Evolutionary conservation across 345 rosid genomes (phyloP).

Genomic region (Syzygium aqueum): DNA sequence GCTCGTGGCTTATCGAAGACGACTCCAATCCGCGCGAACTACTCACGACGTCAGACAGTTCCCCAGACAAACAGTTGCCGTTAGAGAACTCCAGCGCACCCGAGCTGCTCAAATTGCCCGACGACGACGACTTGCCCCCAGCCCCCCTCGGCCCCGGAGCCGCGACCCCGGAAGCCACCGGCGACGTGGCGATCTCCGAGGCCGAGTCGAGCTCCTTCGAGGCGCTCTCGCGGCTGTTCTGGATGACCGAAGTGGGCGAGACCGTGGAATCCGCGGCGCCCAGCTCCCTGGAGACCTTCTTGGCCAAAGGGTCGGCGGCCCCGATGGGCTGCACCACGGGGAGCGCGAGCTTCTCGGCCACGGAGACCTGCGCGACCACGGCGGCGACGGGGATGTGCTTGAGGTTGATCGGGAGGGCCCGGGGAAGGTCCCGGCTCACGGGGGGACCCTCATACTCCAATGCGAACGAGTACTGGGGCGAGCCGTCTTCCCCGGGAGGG

Average conservation of each 20-base stretch:
- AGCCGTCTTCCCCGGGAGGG: constrained; percentile 26
- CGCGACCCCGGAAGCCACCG: constrained; percentile 14
- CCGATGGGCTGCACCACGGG: constrained; percentile 84
- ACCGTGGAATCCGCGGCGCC: constrained; percentile 42
- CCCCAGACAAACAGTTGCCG: constrained; percentile 36
- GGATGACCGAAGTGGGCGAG: constrained; percentile 59
- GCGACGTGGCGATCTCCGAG: constrained; percentile 26
- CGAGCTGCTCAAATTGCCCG: constrained; percentile 60
- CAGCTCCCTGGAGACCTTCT: constrained; percentile 34
- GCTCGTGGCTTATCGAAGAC: constrained; percentile 24
- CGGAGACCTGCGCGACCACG: constrained; percentile 62
- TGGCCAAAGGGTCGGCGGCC: constrained; percentile 30
- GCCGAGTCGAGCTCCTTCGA: constrained; percentile 9
- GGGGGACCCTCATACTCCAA: constrained; percentile 91
- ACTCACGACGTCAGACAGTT: constrained; percentile 24
- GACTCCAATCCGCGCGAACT: constrained; percentile 19
- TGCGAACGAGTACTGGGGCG: constrained; percentile 63
- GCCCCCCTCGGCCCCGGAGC: constrained; percentile 23
- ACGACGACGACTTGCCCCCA: constrained; percentile 40
- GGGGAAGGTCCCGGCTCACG: constrained; percentile 63
- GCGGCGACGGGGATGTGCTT: constrained; percentile 89
- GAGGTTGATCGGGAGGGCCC: constrained; percentile 87
- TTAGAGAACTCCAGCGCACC: constrained; percentile 33
- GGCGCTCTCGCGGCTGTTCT: constrained; percentile 2
- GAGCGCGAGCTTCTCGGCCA: constrained; percentile 40